A percentile compares a stretch with the other conserved stretches of the same genome.
Evolutionary conservation across 257 asterid species (phyloP).

Genomic region (Fraxinus pennsylvanica): DNA sequence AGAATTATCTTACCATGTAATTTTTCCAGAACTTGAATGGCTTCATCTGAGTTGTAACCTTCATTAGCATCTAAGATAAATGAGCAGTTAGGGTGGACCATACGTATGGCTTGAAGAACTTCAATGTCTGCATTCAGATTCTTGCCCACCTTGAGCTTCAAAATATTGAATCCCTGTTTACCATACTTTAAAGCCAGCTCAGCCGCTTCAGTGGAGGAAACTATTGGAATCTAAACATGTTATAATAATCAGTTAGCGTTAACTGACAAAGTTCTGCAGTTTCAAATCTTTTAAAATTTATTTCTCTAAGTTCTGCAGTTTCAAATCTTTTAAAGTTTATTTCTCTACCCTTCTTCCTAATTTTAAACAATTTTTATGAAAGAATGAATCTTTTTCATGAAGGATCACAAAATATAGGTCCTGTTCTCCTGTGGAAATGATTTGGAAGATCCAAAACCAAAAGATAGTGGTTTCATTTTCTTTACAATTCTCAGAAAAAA

Average conservation of each 20-base stretch:
- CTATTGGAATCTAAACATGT: constrained; percentile 75
- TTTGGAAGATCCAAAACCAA: background rate
- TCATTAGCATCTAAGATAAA: constrained; percentile 92
- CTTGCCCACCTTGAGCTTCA: constrained; percentile 90
- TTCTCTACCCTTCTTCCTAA: background rate
- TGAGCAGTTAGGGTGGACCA: constrained; percentile 71
- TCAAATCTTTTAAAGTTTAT: background rate
- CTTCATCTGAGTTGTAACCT: constrained; percentile 78
- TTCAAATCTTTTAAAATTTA: background rate
- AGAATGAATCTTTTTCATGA: background rate
- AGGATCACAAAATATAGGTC: background rate
- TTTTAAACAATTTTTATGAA: background rate
- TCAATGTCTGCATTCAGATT: constrained; percentile 66
- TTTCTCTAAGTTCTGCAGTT: background rate
- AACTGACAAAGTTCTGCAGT: background rate
- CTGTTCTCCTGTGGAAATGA: background rate
- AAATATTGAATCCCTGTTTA: constrained; percentile 63
- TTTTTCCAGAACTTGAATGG: constrained; percentile 73
- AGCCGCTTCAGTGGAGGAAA: constrained; percentile 74
- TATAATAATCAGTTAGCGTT: constrained; percentile 20
- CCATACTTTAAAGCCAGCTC: constrained; percentile 71
- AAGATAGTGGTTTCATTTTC: background rate
- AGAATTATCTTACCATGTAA: constrained; percentile 54
- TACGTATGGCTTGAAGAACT: constrained; percentile 81
- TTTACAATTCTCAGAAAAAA: background rate